A percentile compares a stretch with the other conserved stretches of the same genome.
Evolutionary conservation across 2,329 filamentous ascomycete genomes (phyloP).

Genomic region (Xylariaceae sp.): DNA sequence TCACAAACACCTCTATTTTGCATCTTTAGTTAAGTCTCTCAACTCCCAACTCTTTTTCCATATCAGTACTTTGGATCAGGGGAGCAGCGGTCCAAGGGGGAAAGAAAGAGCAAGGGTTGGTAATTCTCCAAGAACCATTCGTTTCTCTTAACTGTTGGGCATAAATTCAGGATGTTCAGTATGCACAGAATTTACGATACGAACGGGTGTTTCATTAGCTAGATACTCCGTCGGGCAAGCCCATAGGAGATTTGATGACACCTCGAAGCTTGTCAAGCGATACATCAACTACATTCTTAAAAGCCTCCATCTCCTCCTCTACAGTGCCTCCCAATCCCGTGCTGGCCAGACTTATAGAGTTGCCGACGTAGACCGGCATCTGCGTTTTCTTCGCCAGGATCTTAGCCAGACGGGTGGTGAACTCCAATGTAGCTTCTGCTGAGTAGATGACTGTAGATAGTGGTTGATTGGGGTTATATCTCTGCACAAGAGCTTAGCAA

Average conservation of each 20-base stretch:
- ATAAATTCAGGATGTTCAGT: no score
- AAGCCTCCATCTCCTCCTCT: conserved; percentile 92
- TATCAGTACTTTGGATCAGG: no score
- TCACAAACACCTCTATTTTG: no score
- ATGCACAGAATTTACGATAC: no score
- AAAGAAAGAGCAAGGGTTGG: no score
- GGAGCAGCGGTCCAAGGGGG: no score
- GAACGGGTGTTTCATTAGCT: neutral
- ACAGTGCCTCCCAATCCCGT: conserved; percentile 73
- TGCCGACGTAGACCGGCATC: conserved; percentile 84
- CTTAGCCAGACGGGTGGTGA: conserved; percentile 79
- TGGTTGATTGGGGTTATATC: conserved; percentile 54
- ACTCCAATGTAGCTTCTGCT: conserved; percentile 74
- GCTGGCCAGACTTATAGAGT: conserved; percentile 73
- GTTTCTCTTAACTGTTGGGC: no score
- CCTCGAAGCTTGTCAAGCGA: conserved; percentile 52
- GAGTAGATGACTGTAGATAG: conserved; percentile 77
- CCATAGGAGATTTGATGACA: conserved; percentile 14
- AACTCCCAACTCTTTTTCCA: no score
- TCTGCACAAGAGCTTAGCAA: conserved; percentile 27
- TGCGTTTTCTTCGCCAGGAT: conserved; percentile 69
- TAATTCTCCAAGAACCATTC: no score
- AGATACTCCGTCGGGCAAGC: neutral
- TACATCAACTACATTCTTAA: conserved; percentile 69
- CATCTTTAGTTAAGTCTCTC: no score